phyloP scores from a whole-genome alignment of 176 grass and related monocot genomes.

The Oryza rufipogon region DNA sequence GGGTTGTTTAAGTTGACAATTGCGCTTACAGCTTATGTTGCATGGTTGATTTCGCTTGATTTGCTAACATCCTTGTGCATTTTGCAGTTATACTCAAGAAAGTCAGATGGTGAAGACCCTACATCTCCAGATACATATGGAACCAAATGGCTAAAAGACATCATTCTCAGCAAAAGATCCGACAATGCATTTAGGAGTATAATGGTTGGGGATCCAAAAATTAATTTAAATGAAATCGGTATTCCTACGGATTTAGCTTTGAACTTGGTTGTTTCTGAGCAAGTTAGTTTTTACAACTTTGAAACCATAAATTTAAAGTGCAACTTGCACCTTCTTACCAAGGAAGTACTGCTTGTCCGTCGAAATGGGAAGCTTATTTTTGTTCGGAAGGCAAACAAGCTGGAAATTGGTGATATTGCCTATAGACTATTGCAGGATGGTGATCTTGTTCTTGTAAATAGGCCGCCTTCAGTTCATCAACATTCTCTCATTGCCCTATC shows the following conservation, averaged over 20 bases:
- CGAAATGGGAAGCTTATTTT: constrained; percentile 55
- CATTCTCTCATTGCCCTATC: constrained; percentile 88
- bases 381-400: constrained; percentile 60
- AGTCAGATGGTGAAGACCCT: constrained; percentile 58
- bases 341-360: constrained; percentile 51
- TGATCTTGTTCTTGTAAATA: constrained; percentile 86
- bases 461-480: constrained; percentile 91
- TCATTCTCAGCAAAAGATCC: constrained; percentile 83
- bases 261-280: constrained; percentile 66
- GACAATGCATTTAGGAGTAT: constrained; percentile 79
- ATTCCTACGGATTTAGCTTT: constrained; percentile 64
- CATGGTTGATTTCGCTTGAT: constrained; percentile 13
- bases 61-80: constrained; percentile 26
- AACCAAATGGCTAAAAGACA: constrained; percentile 88
- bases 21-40: not conserved
- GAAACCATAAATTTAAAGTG: constrained; percentile 62
- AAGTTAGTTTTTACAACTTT: constrained; percentile 68
- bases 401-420: constrained; percentile 79
- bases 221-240: constrained; percentile 77
- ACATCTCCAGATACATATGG: constrained; percentile 57
- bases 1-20: constrained; percentile 19
- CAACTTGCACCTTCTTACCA: constrained; percentile 56
- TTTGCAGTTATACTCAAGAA: constrained; percentile 71
- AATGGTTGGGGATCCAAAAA: constrained; percentile 92
- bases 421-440: constrained; percentile 80